phyloP scores from a whole-genome alignment of 1,284 basidiomycete species.

The Mycena sp. region DNA sequence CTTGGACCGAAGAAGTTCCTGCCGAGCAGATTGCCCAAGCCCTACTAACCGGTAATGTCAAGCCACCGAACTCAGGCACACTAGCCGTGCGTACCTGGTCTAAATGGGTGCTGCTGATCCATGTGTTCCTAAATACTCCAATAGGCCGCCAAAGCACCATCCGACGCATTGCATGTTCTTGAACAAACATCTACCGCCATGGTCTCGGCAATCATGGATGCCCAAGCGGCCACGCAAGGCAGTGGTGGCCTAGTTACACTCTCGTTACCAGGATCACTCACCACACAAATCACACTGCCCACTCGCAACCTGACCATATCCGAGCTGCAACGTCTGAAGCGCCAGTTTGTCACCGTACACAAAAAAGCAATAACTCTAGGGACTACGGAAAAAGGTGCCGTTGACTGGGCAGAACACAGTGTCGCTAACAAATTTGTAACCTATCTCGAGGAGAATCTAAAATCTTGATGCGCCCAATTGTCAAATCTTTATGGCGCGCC shows the following conservation, averaged over 20 bases:
- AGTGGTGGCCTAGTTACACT: slow-evolving; percentile 68
- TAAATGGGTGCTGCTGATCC: slow-evolving; percentile 19
- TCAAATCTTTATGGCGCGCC: slow-evolving; percentile 42
- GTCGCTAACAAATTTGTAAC: slow-evolving; percentile 81
- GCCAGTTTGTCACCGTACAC: slow-evolving; percentile 89
- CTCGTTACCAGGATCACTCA: slow-evolving; percentile 54
- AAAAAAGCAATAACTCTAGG: slow-evolving; percentile 89
- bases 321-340: slow-evolving; percentile 87
- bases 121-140: slow-evolving; percentile 44
- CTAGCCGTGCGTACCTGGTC: slow-evolving; percentile 65
- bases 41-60: slow-evolving; percentile 82
- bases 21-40: slow-evolving; percentile 85
- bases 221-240: slow-evolving; percentile 58
- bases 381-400: slow-evolving; percentile 80
- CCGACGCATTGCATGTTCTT: slow-evolving; percentile 83
- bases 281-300: slow-evolving; percentile 66
- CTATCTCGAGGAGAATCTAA: slow-evolving; percentile 84
- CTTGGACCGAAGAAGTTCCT: slow-evolving; percentile 83
- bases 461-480: slow-evolving; percentile 46
- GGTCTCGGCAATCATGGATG: slow-evolving; percentile 75
- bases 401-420: slow-evolving; percentile 82
- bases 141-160: slow-evolving; percentile 82
- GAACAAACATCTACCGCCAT: slow-evolving; percentile 78
- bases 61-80: slow-evolving; percentile 90
- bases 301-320: slow-evolving; percentile 80